Evolutionary conservation across 2,329 filamentous ascomycete genomes (phyloP), one percentile per base, ranked within the genome.

Genomic region (Purpureocillium lavendulum): DNA sequence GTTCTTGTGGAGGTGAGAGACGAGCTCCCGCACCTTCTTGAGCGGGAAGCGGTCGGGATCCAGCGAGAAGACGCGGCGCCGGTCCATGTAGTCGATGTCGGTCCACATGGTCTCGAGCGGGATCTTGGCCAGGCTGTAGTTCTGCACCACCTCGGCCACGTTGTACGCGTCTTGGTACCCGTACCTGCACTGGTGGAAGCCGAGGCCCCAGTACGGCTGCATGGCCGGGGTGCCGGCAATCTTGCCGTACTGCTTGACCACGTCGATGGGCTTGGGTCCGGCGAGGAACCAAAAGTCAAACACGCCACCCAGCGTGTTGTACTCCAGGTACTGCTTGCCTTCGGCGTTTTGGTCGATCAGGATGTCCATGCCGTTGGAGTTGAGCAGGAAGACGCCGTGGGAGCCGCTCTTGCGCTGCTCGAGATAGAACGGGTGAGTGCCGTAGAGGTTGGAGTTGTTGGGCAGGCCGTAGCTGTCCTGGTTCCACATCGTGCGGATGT

Each of bases 171-270:
- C 87, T 30, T 71, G 65, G 56, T 92, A 92, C 1, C 86, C 87
- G 80, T 86, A 58, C 38, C 55, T 50, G 50, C 85, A 90, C 56
- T 94, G 86, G 48, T 94, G 87, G 55, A 74, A 90, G 1, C 87
- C 87, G 44, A 94, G 77, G 0, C 81, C 78, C 70, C 78, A 90
- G 62, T 92, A 92, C 48, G 84, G 80, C 54, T 89, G 82, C 77
- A 90, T 80, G 0, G 80, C 80, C 1, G 86, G 85, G 5, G 85
- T 64, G 0, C 86, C 85, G 38, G 82, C 67, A 2, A 80, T 74
- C 41, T 64, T 59, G 45, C 85, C 80, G 54, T 90, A 92, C 30
- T 82, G 72, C 55, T 76, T 77, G 13, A 78, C 84, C 17, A 88
- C 79, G 11, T 81, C 74, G 7, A 73, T 68, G 41, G 81, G 80